A percentile compares a stretch with the other conserved stretches of the same genome.
Conservation (phyloP, 169 alveolate genomes). For the Plasmodium blacklocki region DNA sequence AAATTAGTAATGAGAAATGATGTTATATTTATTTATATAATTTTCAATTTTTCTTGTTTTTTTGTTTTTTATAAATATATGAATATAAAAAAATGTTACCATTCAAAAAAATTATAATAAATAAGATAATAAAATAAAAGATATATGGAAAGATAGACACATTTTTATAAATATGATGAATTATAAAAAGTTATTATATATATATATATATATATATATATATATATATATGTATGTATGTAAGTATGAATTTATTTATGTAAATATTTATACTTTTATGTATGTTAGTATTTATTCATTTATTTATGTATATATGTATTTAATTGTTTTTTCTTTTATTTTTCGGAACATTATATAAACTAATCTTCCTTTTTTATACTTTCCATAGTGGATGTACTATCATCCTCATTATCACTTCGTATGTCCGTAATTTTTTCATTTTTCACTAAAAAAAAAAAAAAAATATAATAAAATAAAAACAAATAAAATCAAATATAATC, state of each 20-base stretch:
- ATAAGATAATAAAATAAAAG: neutral
- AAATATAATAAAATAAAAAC: neutral
- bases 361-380: conserved; percentile 10
- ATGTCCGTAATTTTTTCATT: conserved; percentile 41
- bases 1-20: conserved; percentile 72
- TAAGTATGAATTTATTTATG: too few species aligned
- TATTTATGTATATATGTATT: too few species aligned
- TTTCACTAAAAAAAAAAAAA: conserved; percentile 27
- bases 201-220: too few species aligned
- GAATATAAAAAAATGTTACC: too few species aligned
- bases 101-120: too few species aligned
- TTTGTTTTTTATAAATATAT: too few species aligned
- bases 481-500: too few species aligned
- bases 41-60: too few species aligned
- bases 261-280: too few species aligned
- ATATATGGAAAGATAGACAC: conserved; percentile 5
- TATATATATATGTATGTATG: neutral
- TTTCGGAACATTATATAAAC: neutral
- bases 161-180: neutral
- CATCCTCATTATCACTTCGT: conserved; percentile 72
- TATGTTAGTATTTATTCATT: too few species aligned
- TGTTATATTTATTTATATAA: conserved; percentile 40
- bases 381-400: neutral
- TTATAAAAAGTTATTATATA: too few species aligned
- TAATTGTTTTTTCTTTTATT: too few species aligned